A percentile compares a stretch with the other conserved stretches of the same genome.
These are phyloP conservation scores for Crepidotus variabilis DNA, from an alignment of 768 basidiomycete species.

Conservation along the genomic window DNA sequence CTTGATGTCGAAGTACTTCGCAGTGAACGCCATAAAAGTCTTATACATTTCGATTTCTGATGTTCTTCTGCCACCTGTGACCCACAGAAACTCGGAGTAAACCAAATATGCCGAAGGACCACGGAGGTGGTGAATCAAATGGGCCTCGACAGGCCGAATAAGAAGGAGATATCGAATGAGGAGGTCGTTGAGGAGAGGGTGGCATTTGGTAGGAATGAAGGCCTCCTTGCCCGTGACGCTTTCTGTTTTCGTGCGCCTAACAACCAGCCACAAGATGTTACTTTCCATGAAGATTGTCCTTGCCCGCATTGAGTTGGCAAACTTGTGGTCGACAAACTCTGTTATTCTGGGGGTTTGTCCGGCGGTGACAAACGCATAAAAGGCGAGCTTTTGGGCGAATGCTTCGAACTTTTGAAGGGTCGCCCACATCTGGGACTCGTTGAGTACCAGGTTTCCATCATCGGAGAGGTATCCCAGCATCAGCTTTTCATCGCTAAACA, in stretches of 20 bases:
- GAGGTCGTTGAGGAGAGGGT: background rate
- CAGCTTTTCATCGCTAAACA: no score
- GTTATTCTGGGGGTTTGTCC: slow-evolving; percentile 6
- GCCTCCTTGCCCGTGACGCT: background rate
- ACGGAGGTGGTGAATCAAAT: background rate
- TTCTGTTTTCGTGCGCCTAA: background rate
- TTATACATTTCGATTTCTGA: background rate
- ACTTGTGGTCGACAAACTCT: slow-evolving; percentile 14
- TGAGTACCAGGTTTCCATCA: no score
- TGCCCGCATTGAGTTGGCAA: slow-evolving; percentile 5
- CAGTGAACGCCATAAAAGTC: background rate
- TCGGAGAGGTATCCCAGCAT: no score
- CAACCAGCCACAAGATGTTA: background rate
- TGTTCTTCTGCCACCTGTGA: background rate
- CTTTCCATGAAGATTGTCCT: background rate
- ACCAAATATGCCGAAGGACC: background rate
- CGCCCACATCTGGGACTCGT: no score
- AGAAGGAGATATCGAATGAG: background rate
- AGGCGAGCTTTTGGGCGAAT: no score
- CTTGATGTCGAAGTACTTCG: background rate
- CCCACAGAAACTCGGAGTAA: slow-evolving; percentile 8
- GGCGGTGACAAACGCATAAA: slow-evolving; percentile 2
- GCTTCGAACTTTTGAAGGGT: no score
- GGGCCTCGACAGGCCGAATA: slow-evolving; percentile 2
- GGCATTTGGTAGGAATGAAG: background rate